Evolutionary conservation across 192 early-diverging fungal species (phyloP).

Genomic region (Pilaira anomala): DNA sequence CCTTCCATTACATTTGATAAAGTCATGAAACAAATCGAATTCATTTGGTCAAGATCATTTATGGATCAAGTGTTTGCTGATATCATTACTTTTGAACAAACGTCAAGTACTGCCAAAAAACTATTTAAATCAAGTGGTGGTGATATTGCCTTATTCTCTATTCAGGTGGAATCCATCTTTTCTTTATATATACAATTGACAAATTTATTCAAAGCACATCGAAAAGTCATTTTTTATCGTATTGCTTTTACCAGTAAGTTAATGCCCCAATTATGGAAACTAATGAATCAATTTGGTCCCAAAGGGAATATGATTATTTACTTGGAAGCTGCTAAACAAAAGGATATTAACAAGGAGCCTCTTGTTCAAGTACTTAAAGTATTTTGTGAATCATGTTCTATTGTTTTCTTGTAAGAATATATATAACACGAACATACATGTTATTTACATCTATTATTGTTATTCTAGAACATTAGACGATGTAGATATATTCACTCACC

Average conservation of each 20-base stretch:
- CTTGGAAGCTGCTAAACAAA: slow-evolving; percentile 45
- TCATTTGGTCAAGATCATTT: slow-evolving; percentile 30
- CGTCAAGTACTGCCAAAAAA: background rate
- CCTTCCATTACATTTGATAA: slow-evolving; percentile 18
- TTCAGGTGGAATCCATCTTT: slow-evolving; percentile 46
- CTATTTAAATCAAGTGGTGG: background rate
- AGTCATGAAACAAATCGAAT: slow-evolving; percentile 26
- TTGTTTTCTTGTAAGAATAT: slow-evolving; percentile 55
- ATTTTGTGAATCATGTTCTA: slow-evolving; percentile 57
- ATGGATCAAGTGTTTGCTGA: slow-evolving; percentile 22
- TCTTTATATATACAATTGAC: slow-evolving; percentile 38
- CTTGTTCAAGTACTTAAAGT: slow-evolving; percentile 55
- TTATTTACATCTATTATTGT: too few relatives aligned
- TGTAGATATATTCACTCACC: slow-evolving; percentile 22
- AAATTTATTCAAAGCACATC: slow-evolving; percentile 39
- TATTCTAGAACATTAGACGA: slow-evolving; percentile 24
- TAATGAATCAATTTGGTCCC: slow-evolving; percentile 57
- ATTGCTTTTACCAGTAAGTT: slow-evolving; percentile 51
- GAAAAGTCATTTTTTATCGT: slow-evolving; percentile 46
- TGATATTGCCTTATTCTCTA: slow-evolving; percentile 31
- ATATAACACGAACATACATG: too few relatives aligned
- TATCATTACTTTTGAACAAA: slow-evolving; percentile 3
- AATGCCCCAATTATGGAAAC: slow-evolving; percentile 54
- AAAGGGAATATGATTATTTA: slow-evolving; percentile 55
- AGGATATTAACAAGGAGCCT: slow-evolving; percentile 49